phyloP scores from a whole-genome alignment of 441 rosid species.

The Pelargonium myrrhifolium region DNA sequence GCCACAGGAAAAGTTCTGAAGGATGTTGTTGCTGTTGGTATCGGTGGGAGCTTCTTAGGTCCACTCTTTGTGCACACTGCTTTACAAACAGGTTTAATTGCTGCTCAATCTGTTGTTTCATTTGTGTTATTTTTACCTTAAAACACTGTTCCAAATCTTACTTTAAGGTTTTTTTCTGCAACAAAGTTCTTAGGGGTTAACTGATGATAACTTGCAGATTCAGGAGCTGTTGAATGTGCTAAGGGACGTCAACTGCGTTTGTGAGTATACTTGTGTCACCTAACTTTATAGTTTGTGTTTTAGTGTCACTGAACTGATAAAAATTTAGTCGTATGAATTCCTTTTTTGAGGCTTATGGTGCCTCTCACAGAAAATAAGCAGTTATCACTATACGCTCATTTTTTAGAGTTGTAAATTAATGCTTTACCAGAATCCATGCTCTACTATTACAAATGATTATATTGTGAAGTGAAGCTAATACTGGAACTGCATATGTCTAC shows the following conservation, averaged over 20 bases:
- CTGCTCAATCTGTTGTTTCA: constrained; percentile 6
- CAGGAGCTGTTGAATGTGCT: constrained; percentile 61
- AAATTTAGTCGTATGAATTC: background rate
- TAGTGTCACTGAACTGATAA: background rate
- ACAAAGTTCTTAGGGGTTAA: constrained; percentile 9
- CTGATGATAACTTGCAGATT: constrained; percentile 46
- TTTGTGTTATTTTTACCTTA: background rate
- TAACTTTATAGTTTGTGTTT: background rate
- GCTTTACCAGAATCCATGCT: background rate
- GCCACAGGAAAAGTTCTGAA: constrained; percentile 81
- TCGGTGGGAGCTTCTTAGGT: constrained; percentile 96
- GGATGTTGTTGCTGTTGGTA: constrained; percentile 81
- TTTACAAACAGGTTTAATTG: constrained; percentile 71
- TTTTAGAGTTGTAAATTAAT: too few relatives aligned
- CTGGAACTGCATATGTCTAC: constrained; percentile 27
- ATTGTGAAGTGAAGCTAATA: constrained; percentile 17
- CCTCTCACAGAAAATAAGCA: too few relatives aligned
- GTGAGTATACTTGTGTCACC: constrained; percentile 35
- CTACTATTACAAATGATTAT: constrained; percentile 2
- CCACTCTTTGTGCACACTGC: constrained; percentile 92
- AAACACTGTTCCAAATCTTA: constrained; percentile 7
- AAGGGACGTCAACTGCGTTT: constrained; percentile 79
- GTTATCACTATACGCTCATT: too few relatives aligned
- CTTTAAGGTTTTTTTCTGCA: constrained; percentile 16
- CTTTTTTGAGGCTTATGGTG: background rate